Conservation (phyloP, 176 grass and related monocot species). For the Oryza longistaminata region DNA sequence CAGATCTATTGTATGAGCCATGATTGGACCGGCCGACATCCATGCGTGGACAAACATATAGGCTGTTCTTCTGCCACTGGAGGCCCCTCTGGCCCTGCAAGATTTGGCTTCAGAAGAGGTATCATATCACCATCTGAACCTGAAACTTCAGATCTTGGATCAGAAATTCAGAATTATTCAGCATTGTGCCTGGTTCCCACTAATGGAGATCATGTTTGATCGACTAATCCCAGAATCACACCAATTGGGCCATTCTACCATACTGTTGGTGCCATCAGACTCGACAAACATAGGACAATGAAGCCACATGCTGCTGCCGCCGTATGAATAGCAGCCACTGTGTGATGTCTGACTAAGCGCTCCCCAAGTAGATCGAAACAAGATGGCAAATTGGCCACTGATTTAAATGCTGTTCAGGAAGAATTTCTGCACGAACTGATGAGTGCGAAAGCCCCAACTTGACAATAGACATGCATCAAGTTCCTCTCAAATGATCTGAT, state of each 20-base stretch:
- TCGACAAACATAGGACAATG: slow-evolving; percentile 3
- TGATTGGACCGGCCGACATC: slow-evolving; percentile 9
- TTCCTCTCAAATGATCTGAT: not conserved
- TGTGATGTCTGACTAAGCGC: not conserved
- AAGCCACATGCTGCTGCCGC: not conserved
- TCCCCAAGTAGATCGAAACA: slow-evolving; percentile 11
- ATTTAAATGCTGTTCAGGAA: not conserved
- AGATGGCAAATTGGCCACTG: not conserved
- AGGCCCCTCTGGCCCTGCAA: not conserved
- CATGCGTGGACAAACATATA: not conserved
- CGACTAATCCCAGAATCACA: not conserved
- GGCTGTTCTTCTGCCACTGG: not conserved
- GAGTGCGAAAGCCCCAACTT: not conserved
- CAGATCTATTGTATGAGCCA: slow-evolving; percentile 28
- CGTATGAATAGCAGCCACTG: not conserved
- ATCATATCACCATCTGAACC: not conserved
- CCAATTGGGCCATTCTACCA: not conserved
- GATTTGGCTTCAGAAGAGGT: not conserved
- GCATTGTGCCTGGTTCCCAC: slow-evolving; percentile 6
- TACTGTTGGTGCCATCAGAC: not conserved
- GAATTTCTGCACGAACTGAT: slow-evolving; percentile 7
- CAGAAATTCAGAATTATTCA: slow-evolving; percentile 8
- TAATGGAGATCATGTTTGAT: not conserved
- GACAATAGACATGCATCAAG: not conserved
- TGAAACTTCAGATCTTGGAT: slow-evolving; percentile 15